Evolutionary conservation across 139 green algal species (phyloP).

Genomic region (Tetradesmus lagerheimii): DNA sequence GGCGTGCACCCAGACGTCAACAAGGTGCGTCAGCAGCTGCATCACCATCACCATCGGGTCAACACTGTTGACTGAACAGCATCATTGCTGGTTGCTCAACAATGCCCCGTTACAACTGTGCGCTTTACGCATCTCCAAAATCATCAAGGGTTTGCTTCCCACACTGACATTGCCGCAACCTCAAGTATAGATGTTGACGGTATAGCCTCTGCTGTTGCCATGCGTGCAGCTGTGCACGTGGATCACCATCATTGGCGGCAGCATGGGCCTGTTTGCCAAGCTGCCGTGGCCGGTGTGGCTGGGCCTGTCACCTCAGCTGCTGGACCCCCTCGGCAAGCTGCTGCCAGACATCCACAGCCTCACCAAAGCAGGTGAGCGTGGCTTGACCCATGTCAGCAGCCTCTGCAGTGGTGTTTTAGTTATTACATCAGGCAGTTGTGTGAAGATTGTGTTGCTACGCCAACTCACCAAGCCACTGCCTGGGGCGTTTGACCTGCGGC

Average conservation of each 20-base stretch:
- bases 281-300: slow-evolving; percentile 37
- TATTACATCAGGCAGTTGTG: no score
- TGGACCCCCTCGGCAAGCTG: background rate
- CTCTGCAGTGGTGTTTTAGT: background rate
- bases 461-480: background rate
- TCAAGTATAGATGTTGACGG: no score
- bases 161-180: no score
- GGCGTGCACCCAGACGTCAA: slow-evolving; percentile 30
- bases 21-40: background rate
- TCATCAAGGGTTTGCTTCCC: no score
- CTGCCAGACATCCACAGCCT: slow-evolving; percentile 27
- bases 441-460: background rate
- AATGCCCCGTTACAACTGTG: no score
- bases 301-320: background rate
- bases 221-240: background rate
- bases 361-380: slow-evolving; percentile 4
- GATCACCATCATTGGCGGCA: background rate
- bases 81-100: no score
- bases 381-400: background rate
- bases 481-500: no score
- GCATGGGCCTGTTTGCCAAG: background rate
- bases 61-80: no score
- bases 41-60: no score
- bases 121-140: no score
- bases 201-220: background rate